Conservation (phyloP, 768 basidiomycete species). For the Tephrocybe sp. region DNA sequence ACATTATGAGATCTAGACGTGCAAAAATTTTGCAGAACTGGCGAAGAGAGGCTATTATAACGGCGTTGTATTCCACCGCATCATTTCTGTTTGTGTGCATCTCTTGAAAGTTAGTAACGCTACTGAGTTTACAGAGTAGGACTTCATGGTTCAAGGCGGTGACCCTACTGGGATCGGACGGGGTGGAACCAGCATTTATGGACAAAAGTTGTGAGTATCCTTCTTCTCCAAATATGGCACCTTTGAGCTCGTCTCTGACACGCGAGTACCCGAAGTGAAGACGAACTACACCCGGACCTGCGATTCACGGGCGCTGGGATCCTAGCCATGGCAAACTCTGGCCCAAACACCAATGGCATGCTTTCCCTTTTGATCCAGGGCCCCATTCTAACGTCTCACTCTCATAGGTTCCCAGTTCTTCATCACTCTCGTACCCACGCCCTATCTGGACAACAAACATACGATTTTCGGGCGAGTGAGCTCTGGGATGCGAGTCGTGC, state of each 20-base stretch:
- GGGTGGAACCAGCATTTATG: slow-evolving; percentile 88
- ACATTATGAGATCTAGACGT: slow-evolving; percentile 58
- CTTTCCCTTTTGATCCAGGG: slow-evolving; percentile 37
- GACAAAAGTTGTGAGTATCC: slow-evolving; percentile 74
- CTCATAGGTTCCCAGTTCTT: slow-evolving; percentile 90
- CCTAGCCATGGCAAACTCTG: slow-evolving; percentile 96
- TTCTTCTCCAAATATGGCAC: neutral
- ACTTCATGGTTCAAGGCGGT: slow-evolving; percentile 97
- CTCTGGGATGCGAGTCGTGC: slow-evolving; percentile 89
- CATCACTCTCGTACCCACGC: slow-evolving; percentile 80
- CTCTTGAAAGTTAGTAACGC: neutral
- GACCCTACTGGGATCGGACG: slow-evolving; percentile 96
- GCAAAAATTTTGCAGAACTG: slow-evolving; percentile 92
- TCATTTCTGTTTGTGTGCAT: slow-evolving; percentile 66
- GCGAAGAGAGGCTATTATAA: slow-evolving; percentile 94
- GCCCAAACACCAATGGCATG: slow-evolving; percentile 85
- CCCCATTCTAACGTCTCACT: slow-evolving; percentile 11
- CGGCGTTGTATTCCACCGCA: slow-evolving; percentile 85
- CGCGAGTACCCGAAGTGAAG: slow-evolving; percentile 52
- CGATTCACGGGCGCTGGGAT: slow-evolving; percentile 96
- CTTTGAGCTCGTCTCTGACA: slow-evolving; percentile 1
- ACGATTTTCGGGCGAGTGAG: slow-evolving; percentile 91
- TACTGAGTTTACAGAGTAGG: slow-evolving; percentile 41
- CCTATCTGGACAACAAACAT: slow-evolving; percentile 82
- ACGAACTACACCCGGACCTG: slow-evolving; percentile 88